Evolutionary conservation across 768 basidiomycete species (phyloP).

Genomic region (Scleroderma bovista): DNA sequence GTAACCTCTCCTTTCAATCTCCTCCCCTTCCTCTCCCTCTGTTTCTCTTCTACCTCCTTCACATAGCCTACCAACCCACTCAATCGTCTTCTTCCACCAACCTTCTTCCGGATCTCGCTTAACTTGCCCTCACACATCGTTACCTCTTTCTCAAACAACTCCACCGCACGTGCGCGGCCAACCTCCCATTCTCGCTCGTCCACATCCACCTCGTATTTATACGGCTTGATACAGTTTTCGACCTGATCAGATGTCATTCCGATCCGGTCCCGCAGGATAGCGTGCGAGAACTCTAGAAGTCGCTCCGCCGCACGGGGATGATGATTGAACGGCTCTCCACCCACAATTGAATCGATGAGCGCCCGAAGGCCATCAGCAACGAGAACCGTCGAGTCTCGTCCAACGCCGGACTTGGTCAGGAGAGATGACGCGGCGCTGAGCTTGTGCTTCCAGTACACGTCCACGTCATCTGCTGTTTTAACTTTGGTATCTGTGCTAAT

Average conservation of each 20-base stretch:
- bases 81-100: conserved; percentile 82
- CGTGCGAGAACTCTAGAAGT: conserved; percentile 87
- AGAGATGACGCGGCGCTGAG: conserved; percentile 90
- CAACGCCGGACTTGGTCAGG: conserved; percentile 93
- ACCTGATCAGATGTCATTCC: conserved; percentile 97
- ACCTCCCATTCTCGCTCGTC: conserved; percentile 89
- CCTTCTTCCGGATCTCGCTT: conserved; percentile 78
- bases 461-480: conserved; percentile 62
- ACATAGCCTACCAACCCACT: conserved; percentile 76
- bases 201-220: conserved; percentile 97
- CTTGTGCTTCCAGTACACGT: conserved; percentile 94
- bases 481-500: conserved; percentile 68
- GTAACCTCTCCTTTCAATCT: conserved; percentile 39
- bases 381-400: conserved; percentile 87
- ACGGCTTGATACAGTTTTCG: conserved; percentile 99
- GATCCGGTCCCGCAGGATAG: conserved; percentile 88
- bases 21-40: conserved; percentile 55
- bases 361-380: conserved; percentile 90
- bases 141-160: conserved; percentile 81
- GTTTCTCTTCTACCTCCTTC: conserved; percentile 71
- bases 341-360: conserved; percentile 84
- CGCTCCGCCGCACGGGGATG: conserved; percentile 88
- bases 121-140: conserved; percentile 81
- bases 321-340: conserved; percentile 85
- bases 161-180: conserved; percentile 70